These are phyloP conservation scores for Musa acuminata DNA, from an alignment of 176 grass and related monocot species.

Conservation along the genomic window DNA sequence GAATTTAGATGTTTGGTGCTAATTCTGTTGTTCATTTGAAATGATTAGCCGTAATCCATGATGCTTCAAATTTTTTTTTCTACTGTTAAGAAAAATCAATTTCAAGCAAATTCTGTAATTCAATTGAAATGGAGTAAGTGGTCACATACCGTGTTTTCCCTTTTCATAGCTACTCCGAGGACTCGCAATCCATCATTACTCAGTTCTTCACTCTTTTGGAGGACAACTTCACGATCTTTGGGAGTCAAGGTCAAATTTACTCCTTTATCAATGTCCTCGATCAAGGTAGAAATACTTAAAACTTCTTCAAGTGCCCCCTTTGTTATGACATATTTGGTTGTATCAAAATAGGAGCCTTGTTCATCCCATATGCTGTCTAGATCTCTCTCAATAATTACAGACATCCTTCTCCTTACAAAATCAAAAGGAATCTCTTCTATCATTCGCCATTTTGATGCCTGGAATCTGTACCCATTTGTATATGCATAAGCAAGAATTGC, in stretches of 20 bases:
- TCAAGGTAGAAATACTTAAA: constrained; percentile 20
- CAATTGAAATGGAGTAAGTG: neutral
- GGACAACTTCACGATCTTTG: constrained; percentile 23
- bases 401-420: constrained; percentile 36
- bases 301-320: constrained; percentile 36
- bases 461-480: constrained; percentile 35
- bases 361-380: constrained; percentile 1
- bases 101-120: neutral
- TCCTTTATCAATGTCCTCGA: constrained; percentile 18
- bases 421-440: constrained; percentile 37
- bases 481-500: constrained; percentile 39
- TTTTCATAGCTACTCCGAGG: constrained; percentile 34
- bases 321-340: constrained; percentile 26
- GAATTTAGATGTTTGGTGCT: no score
- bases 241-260: constrained; percentile 16
- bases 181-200: constrained; percentile 34
- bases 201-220: constrained; percentile 27
- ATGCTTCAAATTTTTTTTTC: neutral
- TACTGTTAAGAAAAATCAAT: neutral
- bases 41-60: no score
- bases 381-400: constrained; percentile 31
- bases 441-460: constrained; percentile 30
- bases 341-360: neutral
- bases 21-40: no score
- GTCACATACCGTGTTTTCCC: constrained; percentile 23